Percentiles rank a stretch among this genome's conserved stretches.
These are phyloP conservation scores for Trematosphaeria pertusa DNA, from an alignment of 2,329 filamentous ascomycete species.

Conservation along the genomic window DNA sequence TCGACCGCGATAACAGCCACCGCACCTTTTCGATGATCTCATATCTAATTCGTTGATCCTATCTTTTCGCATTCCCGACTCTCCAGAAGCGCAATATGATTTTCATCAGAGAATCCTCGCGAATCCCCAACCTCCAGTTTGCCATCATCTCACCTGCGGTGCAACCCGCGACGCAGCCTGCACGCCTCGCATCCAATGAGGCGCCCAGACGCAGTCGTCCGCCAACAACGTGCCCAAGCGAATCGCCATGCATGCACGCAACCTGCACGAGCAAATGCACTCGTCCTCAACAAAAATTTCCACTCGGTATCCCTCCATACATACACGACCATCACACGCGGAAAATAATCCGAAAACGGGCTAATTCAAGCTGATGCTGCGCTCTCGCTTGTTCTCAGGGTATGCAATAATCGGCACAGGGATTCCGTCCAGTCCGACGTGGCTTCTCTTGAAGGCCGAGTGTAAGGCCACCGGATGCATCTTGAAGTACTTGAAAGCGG, in stretches of 20 bases:
- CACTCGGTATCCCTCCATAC: slow-evolving; percentile 4
- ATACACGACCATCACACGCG: too few species aligned
- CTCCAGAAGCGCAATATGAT: background rate
- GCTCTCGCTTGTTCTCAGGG: background rate
- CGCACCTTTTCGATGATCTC: background rate
- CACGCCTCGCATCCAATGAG: background rate
- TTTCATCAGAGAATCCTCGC: background rate
- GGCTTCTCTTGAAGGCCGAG: background rate
- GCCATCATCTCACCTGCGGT: slow-evolving; percentile 7
- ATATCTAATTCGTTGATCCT: background rate
- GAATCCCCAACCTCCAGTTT: background rate
- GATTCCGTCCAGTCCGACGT: slow-evolving; percentile 1
- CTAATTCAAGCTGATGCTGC: background rate
- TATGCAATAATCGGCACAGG: slow-evolving; percentile 7
- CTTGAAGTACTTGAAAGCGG: too few species aligned
- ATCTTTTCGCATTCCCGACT: background rate
- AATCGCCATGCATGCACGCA: slow-evolving; percentile 20
- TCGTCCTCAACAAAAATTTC: slow-evolving; percentile 17
- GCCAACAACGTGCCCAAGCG: slow-evolving; percentile 25
- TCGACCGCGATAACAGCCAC: background rate
- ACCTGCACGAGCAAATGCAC: slow-evolving; percentile 18
- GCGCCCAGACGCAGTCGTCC: slow-evolving; percentile 6
- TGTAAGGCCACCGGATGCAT: background rate
- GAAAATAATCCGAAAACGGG: slow-evolving; percentile 2
- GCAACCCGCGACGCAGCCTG: slow-evolving; percentile 8